Evolutionary conservation across 2,329 filamentous ascomycete genomes (phyloP).

Genomic region (Apiospora hydei): DNA sequence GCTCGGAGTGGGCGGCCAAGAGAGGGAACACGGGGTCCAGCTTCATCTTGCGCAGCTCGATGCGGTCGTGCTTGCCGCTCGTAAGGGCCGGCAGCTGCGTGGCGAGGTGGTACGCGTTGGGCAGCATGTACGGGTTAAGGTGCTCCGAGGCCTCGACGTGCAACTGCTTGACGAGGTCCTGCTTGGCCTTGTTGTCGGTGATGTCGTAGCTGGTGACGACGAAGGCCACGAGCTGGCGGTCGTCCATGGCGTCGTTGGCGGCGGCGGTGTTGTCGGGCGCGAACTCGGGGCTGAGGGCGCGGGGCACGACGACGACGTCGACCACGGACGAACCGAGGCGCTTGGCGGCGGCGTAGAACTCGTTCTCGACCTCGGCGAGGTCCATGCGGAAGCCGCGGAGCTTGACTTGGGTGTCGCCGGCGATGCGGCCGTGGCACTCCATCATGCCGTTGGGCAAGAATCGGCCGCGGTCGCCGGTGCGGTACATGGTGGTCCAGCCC

Average conservation of each 20-base stretch:
- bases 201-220: too few relatives aligned
- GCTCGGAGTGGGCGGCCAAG: not conserved
- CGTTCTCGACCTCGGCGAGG: constrained; percentile 44
- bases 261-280: too few relatives aligned
- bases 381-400: constrained; percentile 43
- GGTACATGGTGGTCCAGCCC: not conserved
- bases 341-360: too few relatives aligned
- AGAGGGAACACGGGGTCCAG: not conserved
- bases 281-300: too few relatives aligned
- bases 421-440: constrained; percentile 34
- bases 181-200: too few relatives aligned
- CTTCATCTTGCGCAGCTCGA: not conserved
- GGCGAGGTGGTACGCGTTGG: not conserved
- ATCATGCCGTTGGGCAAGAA: not conserved
- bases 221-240: too few relatives aligned
- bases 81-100: not conserved
- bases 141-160: not conserved
- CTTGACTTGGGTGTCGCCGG: constrained; percentile 47
- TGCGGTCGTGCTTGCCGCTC: not conserved
- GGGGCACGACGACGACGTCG: too few relatives aligned
- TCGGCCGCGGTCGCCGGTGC: not conserved
- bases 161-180: too few relatives aligned
- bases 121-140: not conserved
- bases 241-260: too few relatives aligned
- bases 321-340: too few relatives aligned